Percentiles rank a stretch among this genome's conserved stretches.
These are phyloP conservation scores for Tremella mesenterica DNA, from an alignment of 768 basidiomycete species.

Conservation along the genomic window DNA sequence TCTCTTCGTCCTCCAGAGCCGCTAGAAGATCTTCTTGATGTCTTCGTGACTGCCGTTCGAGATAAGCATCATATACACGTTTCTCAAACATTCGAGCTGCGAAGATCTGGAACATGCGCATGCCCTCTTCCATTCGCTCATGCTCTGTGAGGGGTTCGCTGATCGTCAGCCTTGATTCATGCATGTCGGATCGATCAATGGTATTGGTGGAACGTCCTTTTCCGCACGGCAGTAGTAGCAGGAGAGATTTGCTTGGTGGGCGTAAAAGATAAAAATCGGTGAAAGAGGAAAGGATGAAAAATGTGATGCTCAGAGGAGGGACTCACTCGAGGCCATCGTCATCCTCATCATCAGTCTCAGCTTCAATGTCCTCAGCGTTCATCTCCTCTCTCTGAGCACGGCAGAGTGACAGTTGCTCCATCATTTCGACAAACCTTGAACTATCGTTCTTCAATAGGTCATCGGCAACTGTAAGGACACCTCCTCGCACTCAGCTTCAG, in stretches of 20 bases:
- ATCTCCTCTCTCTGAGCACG: conserved; percentile 84
- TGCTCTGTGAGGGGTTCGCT: conserved; percentile 65
- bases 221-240: no score
- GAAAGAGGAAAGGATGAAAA: no score
- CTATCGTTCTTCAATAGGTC: conserved; percentile 98
- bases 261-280: no score
- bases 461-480: conserved; percentile 95
- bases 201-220: no score
- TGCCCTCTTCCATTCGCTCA: conserved; percentile 98
- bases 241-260: no score
- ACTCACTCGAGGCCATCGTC: conserved; percentile 52
- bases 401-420: conserved; percentile 95
- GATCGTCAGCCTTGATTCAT: conserved; percentile 6
- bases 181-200: no score
- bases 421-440: conserved; percentile 99
- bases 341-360: conserved; percentile 57
- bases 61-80: conserved; percentile 88
- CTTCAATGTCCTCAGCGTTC: conserved; percentile 55
- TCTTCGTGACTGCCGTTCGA: conserved; percentile 93
- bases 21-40: conserved; percentile 84
- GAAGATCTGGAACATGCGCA: conserved; percentile 99
- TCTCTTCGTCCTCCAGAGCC: conserved; percentile 93
- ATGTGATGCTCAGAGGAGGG: background rate
- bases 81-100: conserved; percentile 99
- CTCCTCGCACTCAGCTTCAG: conserved; percentile 53